phyloP scores from a whole-genome alignment of 2,329 filamentous ascomycete species.

The Alternaria dauci region DNA sequence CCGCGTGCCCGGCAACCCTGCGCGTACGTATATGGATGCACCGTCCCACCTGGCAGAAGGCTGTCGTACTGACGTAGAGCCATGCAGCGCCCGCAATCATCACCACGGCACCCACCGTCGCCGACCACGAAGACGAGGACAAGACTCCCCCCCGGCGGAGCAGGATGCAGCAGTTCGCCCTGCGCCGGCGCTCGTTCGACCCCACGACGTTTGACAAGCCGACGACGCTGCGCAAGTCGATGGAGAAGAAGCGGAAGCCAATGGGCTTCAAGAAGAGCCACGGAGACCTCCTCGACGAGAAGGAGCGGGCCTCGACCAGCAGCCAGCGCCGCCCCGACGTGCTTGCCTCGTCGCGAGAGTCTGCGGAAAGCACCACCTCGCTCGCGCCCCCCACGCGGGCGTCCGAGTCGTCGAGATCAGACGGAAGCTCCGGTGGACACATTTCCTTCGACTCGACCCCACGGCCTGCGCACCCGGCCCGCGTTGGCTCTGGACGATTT shows the following conservation, averaged over 20 bases:
- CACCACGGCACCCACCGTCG: constrained; percentile 84
- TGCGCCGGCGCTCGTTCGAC: constrained; percentile 50
- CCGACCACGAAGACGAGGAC: constrained; percentile 28
- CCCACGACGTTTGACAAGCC: constrained; percentile 42
- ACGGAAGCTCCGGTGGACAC: constrained; percentile 73
- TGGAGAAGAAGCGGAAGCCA: constrained; percentile 45
- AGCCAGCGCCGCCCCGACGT: constrained; percentile 55
- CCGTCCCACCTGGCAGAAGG: not conserved
- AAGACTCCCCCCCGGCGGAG: constrained; percentile 36
- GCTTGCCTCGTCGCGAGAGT: constrained; percentile 69
- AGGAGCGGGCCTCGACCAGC: constrained; percentile 67
- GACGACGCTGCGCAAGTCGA: constrained; percentile 44
- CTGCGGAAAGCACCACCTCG: constrained; percentile 67
- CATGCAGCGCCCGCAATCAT: constrained; percentile 73
- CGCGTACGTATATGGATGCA: constrained; percentile 22
- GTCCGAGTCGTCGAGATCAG: constrained; percentile 90
- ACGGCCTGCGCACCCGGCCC: constrained; percentile 61
- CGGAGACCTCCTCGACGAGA: constrained; percentile 48
- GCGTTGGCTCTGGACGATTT: constrained; percentile 73
- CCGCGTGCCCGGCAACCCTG: constrained; percentile 42
- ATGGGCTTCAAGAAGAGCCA: constrained; percentile 42
- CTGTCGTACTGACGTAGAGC: constrained; percentile 33
- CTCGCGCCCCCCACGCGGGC: constrained; percentile 72
- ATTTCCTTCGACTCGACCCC: constrained; percentile 47
- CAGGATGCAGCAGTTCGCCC: constrained; percentile 47